Base-by-base conservation (phyloP, 106 monocot species). In the Vanilla planifolia region DNA sequence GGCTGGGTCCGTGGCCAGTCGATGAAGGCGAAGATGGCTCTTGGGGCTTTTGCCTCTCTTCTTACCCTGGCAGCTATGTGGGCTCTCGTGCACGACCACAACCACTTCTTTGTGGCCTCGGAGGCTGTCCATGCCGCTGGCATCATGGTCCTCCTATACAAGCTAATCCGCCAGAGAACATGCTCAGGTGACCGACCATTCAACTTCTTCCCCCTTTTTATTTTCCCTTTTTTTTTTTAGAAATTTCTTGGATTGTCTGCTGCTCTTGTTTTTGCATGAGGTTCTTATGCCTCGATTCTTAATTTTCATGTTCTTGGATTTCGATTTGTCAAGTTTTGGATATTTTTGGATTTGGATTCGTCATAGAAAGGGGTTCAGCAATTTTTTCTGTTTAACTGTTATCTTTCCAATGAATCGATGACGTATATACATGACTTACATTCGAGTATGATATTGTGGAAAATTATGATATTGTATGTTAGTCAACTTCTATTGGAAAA, bases 91-190 rank as follows among this genome's bases (percentile, higher is more conserved):
- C 37, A 8, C 11, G 34, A 60, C n/a, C 40, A 34, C 20, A 48
- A 50, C 51, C 50, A 60, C 21, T 61, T 69, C 61, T 48, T 50
- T 36, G 61, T 69, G 6, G 61, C 55, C 2, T 34, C 69, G 4
- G 69, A 69, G 19, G 40, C n/a, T 26, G 69, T 69, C 2, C 69
- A 69, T 21, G 35, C 61, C 29, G 48, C 51, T n/a, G 69, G 69
- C 8, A 60, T 69, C 61, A 14, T 69, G 9, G 69, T 69, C 26
- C 69, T 69, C 36, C 37, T 61, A 23, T 69, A 33, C 48, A 69
- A 69, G 48, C 59, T 69, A 23, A 37, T 50, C 48, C 17, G 39
- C 4, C 33, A 19, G 17, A 69, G 61, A 27, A 69, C 59, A 5
- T 69, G 69, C 27, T 60, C 69, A 0, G 69, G 69, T 69, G 25